phyloP scores from a whole-genome alignment of 2,329 filamentous ascomycete genomes.

The Fusarium ambrosium region DNA sequence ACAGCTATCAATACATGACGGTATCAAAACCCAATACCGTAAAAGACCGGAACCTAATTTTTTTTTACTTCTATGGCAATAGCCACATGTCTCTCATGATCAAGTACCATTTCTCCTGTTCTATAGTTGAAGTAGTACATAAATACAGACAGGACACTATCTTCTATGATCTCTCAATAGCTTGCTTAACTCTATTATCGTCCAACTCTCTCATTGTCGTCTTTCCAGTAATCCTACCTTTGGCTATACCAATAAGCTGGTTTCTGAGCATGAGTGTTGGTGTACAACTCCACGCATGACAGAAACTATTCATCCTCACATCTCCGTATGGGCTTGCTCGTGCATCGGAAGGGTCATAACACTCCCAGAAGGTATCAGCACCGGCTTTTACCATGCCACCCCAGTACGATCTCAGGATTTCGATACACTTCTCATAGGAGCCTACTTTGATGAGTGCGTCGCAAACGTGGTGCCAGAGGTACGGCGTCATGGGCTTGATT shows the following conservation, averaged over 20 bases:
- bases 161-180: neutral
- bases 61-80: too few relatives aligned
- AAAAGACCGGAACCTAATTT: too few relatives aligned
- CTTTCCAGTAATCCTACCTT: neutral
- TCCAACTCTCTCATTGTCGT: neutral
- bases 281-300: constrained; percentile 37
- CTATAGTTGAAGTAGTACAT: neutral
- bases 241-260: neutral
- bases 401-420: constrained; percentile 28
- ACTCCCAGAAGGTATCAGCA: constrained; percentile 35
- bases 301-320: constrained; percentile 35
- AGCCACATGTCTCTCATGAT: neutral
- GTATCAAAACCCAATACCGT: too few relatives aligned
- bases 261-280: constrained; percentile 24
- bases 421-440: constrained; percentile 24
- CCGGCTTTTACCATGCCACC: constrained; percentile 31
- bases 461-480: constrained; percentile 35
- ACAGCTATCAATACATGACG: too few relatives aligned
- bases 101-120: neutral
- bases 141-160: neutral
- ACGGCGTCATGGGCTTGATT: neutral
- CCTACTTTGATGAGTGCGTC: constrained; percentile 24
- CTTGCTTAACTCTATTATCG: neutral
- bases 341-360: constrained; percentile 26
- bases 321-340: constrained; percentile 32